phyloP scores from a whole-genome alignment of 192 early-diverging fungal species.

The Allomyces arbusculus region DNA sequence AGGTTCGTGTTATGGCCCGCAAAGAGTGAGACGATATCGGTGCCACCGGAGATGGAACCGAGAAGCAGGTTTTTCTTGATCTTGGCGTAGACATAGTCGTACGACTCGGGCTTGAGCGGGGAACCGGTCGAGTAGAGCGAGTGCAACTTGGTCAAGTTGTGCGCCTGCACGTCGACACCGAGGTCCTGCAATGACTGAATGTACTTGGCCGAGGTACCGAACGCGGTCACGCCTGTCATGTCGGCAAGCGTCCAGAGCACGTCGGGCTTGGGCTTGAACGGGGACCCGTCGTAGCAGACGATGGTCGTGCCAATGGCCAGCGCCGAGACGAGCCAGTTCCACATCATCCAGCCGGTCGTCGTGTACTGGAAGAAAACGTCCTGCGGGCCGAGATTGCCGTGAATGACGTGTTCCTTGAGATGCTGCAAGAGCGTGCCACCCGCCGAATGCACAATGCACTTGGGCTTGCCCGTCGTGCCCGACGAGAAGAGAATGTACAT shows the following conservation, averaged over 20 bases:
- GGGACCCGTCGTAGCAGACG: constrained; percentile 82
- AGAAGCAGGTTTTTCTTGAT: constrained; percentile 72
- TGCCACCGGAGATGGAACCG: constrained; percentile 89
- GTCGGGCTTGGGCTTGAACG: constrained; percentile 60
- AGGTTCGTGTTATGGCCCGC: constrained; percentile 73
- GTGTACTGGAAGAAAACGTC: constrained; percentile 82
- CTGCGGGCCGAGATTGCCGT: constrained; percentile 46
- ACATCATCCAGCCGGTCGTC: constrained; percentile 97
- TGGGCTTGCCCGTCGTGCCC: constrained; percentile 87
- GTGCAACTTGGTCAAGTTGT: constrained; percentile 40
- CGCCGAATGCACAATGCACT: constrained; percentile 87
- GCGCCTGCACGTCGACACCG: constrained; percentile 34
- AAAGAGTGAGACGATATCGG: constrained; percentile 92
- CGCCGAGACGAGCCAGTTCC: constrained; percentile 87
- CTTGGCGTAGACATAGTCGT: constrained; percentile 70
- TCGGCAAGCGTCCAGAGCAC: constrained; percentile 65
- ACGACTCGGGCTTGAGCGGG: constrained; percentile 78
- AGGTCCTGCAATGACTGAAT: constrained; percentile 72
- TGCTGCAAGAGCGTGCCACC: constrained; percentile 81
- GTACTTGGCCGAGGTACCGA: constrained; percentile 91
- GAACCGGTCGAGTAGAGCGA: constrained; percentile 86
- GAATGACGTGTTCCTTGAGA: constrained; percentile 81
- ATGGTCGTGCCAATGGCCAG: constrained; percentile 59
- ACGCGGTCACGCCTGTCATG: constrained; percentile 54
- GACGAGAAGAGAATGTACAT: constrained; percentile 80